phyloP scores from a whole-genome alignment of 805 yeast species.

The Starmerella scarabaei region DNA sequence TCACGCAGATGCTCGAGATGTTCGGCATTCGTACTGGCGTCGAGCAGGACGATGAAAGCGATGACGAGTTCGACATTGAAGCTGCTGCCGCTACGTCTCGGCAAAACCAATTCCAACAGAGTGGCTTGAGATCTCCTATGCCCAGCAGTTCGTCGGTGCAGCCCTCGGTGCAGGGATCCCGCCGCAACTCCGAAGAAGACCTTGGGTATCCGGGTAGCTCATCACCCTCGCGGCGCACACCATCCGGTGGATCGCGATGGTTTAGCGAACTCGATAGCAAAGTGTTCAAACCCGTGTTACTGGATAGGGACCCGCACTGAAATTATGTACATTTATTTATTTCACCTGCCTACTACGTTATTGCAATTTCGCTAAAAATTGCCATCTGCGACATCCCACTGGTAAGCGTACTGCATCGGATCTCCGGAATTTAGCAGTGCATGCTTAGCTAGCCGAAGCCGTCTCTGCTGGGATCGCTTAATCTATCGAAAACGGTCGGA shows the following conservation, averaged over 20 bases:
- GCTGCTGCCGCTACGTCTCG: slow-evolving; percentile 28
- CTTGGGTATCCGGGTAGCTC: slow-evolving; percentile 28
- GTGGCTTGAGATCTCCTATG: too few species aligned
- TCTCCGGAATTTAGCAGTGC: too few species aligned
- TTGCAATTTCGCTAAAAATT: too few species aligned
- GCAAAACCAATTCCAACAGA: not conserved
- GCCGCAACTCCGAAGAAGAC: not conserved
- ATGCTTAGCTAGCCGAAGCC: too few species aligned
- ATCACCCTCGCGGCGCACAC: not conserved
- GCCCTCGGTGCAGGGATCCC: not conserved
- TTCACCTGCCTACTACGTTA: too few species aligned
- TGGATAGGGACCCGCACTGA: slow-evolving; percentile 36
- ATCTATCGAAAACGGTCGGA: too few species aligned
- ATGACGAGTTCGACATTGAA: slow-evolving; percentile 92
- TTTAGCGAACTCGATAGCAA: slow-evolving; percentile 87
- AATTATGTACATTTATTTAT: not conserved
- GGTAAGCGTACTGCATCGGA: too few species aligned
- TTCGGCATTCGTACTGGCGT: slow-evolving; percentile 88
- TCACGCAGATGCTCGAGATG: slow-evolving; percentile 95
- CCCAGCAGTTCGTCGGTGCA: not conserved
- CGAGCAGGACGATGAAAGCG: slow-evolving; percentile 66
- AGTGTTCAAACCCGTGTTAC: slow-evolving; percentile 78
- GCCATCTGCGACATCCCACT: too few species aligned
- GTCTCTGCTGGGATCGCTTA: too few species aligned
- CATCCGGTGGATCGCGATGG: slow-evolving; percentile 38